Evolutionary conservation across 306 rosid species (phyloP).

Genomic region (Canavalia ensiformis): DNA sequence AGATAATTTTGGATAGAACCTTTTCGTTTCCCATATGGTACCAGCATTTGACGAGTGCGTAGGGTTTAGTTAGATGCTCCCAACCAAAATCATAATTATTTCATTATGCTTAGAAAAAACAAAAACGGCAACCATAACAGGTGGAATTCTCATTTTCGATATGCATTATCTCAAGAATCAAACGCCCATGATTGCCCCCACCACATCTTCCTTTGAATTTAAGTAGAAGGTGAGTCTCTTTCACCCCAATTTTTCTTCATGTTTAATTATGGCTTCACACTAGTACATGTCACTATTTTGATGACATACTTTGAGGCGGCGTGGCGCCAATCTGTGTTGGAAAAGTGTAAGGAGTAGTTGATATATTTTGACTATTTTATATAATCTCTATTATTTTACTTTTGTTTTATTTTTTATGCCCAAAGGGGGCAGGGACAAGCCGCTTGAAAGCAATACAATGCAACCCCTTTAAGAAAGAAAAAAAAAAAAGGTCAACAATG

Average conservation of each 20-base stretch:
- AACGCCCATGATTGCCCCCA: slow-evolving; percentile 56
- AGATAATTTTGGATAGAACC: slow-evolving; percentile 30
- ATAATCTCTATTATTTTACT: background rate
- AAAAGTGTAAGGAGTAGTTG: slow-evolving; percentile 46
- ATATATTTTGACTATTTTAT: slow-evolving; percentile 42
- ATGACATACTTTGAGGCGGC: slow-evolving; percentile 42
- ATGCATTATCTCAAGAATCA: slow-evolving; percentile 50
- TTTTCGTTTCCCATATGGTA: slow-evolving; percentile 26
- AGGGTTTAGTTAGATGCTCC: slow-evolving; percentile 52
- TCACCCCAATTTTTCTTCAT: slow-evolving; percentile 40
- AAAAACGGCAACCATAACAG: slow-evolving; percentile 35
- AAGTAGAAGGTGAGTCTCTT: slow-evolving; percentile 47
- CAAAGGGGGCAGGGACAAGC: background rate
- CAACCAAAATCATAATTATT: slow-evolving; percentile 42
- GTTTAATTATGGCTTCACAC: slow-evolving; percentile 45
- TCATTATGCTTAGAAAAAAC: slow-evolving; percentile 28
- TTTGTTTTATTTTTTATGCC: background rate
- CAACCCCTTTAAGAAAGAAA: background rate
- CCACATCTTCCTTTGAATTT: slow-evolving; percentile 51
- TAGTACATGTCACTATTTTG: slow-evolving; percentile 42
- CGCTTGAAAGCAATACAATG: background rate
- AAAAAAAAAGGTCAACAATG: background rate
- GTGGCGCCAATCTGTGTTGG: slow-evolving; percentile 50
- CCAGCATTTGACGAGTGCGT: slow-evolving; percentile 52
- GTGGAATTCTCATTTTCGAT: slow-evolving; percentile 41